These are phyloP conservation scores for Xerocomellus chrysenteron DNA, from an alignment of 768 basidiomycete species.

Conservation along the genomic window DNA sequence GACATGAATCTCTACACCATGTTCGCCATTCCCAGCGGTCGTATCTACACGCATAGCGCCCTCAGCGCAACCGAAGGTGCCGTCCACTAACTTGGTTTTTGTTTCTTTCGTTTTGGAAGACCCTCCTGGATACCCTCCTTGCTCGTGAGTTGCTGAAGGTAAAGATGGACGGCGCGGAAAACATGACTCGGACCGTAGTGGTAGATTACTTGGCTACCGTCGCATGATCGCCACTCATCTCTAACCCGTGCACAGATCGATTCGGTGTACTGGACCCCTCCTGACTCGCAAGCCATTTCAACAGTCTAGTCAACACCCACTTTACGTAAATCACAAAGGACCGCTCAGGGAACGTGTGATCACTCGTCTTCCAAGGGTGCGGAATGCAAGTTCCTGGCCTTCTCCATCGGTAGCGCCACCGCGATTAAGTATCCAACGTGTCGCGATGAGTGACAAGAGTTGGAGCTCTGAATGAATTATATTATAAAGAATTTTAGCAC, in stretches of 20 bases:
- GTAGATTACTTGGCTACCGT: background rate
- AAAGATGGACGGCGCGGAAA: background rate
- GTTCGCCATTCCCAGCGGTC: slow-evolving; percentile 41
- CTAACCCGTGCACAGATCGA: background rate
- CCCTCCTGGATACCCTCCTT: slow-evolving; percentile 9
- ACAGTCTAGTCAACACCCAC: too few relatives aligned
- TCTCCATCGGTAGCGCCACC: too few relatives aligned
- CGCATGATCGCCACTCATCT: background rate
- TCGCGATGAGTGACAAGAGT: background rate
- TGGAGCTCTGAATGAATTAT: background rate
- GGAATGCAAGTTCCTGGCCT: too few relatives aligned
- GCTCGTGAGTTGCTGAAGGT: slow-evolving; percentile 4
- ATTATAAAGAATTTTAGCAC: background rate
- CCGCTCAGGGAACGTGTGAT: too few relatives aligned
- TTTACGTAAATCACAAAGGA: too few relatives aligned
- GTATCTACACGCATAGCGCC: slow-evolving; percentile 25
- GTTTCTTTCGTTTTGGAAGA: background rate
- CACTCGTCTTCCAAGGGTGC: too few relatives aligned
- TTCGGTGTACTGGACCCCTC: background rate
- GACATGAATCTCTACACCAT: slow-evolving; percentile 36
- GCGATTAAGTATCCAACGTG: background rate
- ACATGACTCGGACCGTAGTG: background rate
- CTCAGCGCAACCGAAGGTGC: background rate
- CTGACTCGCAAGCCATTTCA: background rate
- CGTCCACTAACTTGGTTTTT: background rate